phyloP scores from a whole-genome alignment of 164 flowering plant genomes.

The Platanus orientalis region DNA sequence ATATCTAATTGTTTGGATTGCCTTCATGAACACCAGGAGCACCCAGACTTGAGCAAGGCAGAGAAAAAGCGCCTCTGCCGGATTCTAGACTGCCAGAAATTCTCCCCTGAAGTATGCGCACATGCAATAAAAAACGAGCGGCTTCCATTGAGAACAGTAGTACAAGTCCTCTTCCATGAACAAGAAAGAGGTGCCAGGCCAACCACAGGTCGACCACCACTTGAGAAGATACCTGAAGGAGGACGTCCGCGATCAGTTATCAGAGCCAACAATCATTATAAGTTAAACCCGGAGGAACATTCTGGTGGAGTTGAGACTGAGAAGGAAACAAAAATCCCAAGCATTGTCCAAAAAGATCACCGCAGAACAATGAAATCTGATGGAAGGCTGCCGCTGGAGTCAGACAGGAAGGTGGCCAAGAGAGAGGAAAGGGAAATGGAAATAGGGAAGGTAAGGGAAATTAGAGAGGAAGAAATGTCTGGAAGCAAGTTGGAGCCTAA shows the following conservation, averaged over 20 bases:
- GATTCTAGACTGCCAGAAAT: slow-evolving; percentile 65
- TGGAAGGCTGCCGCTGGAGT: slow-evolving; percentile 6
- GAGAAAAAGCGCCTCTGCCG: slow-evolving; percentile 75
- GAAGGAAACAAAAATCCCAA: background rate
- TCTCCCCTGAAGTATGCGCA: slow-evolving; percentile 60
- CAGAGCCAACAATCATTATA: slow-evolving; percentile 7
- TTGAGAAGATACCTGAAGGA: slow-evolving; percentile 3
- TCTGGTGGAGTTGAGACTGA: too few species aligned
- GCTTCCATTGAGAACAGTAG: slow-evolving; percentile 83
- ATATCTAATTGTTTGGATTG: background rate
- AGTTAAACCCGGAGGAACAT: slow-evolving; percentile 1
- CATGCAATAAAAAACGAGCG: slow-evolving; percentile 79
- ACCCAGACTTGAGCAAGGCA: slow-evolving; percentile 57
- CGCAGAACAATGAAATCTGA: slow-evolving; percentile 17
- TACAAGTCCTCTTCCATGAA: slow-evolving; percentile 80
- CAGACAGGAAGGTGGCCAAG: slow-evolving; percentile 14
- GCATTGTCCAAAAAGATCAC: slow-evolving; percentile 3
- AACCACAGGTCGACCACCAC: slow-evolving; percentile 10
- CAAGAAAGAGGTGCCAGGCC: slow-evolving; percentile 48
- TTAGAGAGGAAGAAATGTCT: slow-evolving; percentile 20
- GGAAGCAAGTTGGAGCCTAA: slow-evolving; percentile 20
- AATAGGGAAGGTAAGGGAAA: slow-evolving; percentile 18
- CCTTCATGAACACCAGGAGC: slow-evolving; percentile 37
- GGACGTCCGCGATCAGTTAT: background rate
- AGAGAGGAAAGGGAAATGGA: slow-evolving; percentile 19